Conservation (phyloP, 352 stramenopile species). For the Globisporangium takayamanum region DNA sequence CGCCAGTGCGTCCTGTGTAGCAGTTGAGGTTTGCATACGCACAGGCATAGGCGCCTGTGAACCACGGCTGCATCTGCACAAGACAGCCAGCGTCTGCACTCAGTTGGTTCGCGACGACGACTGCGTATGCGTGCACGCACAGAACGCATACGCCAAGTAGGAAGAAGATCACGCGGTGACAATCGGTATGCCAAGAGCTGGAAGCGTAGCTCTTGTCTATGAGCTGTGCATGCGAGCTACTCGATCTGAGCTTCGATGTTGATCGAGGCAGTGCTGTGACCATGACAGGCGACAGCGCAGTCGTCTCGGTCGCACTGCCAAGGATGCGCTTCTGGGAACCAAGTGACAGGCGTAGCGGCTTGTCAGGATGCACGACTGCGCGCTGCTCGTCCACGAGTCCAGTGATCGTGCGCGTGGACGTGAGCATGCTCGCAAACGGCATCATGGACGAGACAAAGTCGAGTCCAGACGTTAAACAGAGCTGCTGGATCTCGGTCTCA, state of each 20-base stretch:
- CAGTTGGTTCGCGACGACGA: neutral
- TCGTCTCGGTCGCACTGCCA: no score
- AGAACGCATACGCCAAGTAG: constrained; percentile 1
- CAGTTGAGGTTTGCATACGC: constrained; percentile 20
- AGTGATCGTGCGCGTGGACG: constrained; percentile 4
- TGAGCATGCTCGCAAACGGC: constrained; percentile 8
- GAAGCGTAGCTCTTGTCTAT: no score
- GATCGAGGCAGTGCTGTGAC: no score
- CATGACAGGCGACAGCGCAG: no score
- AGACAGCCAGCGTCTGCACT: constrained; percentile 1
- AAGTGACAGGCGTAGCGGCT: neutral
- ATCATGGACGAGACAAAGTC: constrained; percentile 8
- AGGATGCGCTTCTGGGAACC: no score
- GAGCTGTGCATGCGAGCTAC: neutral
- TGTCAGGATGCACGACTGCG: neutral
- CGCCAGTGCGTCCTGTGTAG: neutral
- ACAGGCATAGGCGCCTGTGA: constrained; percentile 14
- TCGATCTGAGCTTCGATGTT: neutral
- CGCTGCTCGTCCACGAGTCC: constrained; percentile 10
- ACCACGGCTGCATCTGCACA: constrained; percentile 17
- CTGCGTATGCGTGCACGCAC: constrained; percentile 2
- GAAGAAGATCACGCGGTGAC: constrained; percentile 4
- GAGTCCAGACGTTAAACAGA: constrained; percentile 7
- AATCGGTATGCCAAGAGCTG: neutral
- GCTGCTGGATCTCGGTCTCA: constrained; percentile 10